These are phyloP conservation scores for Cytospora piceicola DNA, from an alignment of 2,329 filamentous ascomycete species.

Conservation along the genomic window DNA sequence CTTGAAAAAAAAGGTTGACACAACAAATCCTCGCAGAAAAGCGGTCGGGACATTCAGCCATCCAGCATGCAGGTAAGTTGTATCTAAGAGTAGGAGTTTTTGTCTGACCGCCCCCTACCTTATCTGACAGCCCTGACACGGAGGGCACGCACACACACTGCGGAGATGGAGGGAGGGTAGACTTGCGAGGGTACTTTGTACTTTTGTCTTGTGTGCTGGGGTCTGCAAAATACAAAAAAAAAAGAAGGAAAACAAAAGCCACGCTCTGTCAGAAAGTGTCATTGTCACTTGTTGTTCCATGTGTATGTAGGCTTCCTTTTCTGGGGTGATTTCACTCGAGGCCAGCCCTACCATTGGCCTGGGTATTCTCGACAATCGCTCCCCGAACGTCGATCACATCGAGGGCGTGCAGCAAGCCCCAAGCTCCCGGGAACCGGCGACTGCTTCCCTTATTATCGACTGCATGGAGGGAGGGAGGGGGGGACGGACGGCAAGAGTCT, in stretches of 20 bases:
- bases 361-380: slow-evolving; percentile 23
- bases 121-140: too few species aligned
- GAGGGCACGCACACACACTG: too few species aligned
- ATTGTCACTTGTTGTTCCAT: too few species aligned
- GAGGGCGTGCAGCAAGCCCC: not conserved
- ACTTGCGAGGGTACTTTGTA: not conserved
- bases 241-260: not conserved
- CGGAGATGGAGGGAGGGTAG: slow-evolving; percentile 23
- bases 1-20: slow-evolving; percentile 3
- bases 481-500: not conserved
- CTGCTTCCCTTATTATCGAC: not conserved
- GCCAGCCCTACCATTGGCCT: slow-evolving; percentile 28
- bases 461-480: too few species aligned
- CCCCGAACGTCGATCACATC: slow-evolving; percentile 24
- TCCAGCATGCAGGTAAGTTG: slow-evolving; percentile 5
- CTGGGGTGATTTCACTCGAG: slow-evolving; percentile 15
- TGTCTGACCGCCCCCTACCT: slow-evolving; percentile 21
- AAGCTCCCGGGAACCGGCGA: slow-evolving; percentile 18
- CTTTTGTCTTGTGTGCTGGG: too few species aligned
- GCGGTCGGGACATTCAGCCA: slow-evolving; percentile 16
- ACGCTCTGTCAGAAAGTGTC: too few species aligned
- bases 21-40: slow-evolving; percentile 17
- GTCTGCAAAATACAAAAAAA: slow-evolving; percentile 14
- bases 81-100: slow-evolving; percentile 2
- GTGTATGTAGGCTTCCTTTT: slow-evolving; percentile 20